These are phyloP conservation scores for Rhodotorula graminis DNA, from an alignment of 768 basidiomycete genomes.

Conservation along the genomic window DNA sequence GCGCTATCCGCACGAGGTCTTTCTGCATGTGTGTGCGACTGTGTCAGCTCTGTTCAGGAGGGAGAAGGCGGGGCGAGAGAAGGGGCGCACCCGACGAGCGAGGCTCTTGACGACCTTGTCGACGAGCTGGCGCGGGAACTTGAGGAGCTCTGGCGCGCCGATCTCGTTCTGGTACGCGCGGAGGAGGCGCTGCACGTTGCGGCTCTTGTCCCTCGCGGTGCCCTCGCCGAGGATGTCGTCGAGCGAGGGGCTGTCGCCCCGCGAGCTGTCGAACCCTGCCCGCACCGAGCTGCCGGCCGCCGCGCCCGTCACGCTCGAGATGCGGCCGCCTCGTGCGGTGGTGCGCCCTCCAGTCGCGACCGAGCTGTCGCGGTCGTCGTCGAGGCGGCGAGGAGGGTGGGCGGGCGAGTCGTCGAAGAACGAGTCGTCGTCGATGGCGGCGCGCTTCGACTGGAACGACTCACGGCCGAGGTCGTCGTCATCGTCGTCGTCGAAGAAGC, in stretches of 20 bases:
- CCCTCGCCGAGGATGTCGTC: slow-evolving; percentile 28
- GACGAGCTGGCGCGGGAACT: slow-evolving; percentile 25
- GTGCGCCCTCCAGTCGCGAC: background rate
- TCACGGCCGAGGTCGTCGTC: slow-evolving; percentile 9
- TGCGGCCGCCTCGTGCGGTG: background rate
- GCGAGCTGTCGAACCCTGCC: slow-evolving; percentile 4
- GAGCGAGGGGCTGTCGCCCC: slow-evolving; percentile 22
- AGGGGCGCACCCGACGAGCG: slow-evolving; percentile 25
- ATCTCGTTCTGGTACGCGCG: slow-evolving; percentile 39
- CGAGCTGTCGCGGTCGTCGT: slow-evolving; percentile 1
- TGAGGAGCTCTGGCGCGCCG: slow-evolving; percentile 38
- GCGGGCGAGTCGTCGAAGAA: slow-evolving; percentile 1
- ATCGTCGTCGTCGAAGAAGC: slow-evolving; percentile 32
- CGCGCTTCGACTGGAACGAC: slow-evolving; percentile 5
- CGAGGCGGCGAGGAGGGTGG: background rate
- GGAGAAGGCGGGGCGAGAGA: background rate
- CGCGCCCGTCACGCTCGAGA: slow-evolving; percentile 15
- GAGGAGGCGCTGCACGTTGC: slow-evolving; percentile 37
- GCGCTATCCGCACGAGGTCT: slow-evolving; percentile 20
- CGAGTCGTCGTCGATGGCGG: slow-evolving; percentile 4
- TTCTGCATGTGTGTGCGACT: slow-evolving; percentile 1
- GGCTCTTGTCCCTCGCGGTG: background rate
- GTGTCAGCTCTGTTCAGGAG: background rate
- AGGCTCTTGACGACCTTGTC: slow-evolving; percentile 27
- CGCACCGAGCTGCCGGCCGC: slow-evolving; percentile 13